Evolutionary conservation across 2,329 filamentous ascomycete species (phyloP).

Genomic region (Meredithiella fracta): DNA sequence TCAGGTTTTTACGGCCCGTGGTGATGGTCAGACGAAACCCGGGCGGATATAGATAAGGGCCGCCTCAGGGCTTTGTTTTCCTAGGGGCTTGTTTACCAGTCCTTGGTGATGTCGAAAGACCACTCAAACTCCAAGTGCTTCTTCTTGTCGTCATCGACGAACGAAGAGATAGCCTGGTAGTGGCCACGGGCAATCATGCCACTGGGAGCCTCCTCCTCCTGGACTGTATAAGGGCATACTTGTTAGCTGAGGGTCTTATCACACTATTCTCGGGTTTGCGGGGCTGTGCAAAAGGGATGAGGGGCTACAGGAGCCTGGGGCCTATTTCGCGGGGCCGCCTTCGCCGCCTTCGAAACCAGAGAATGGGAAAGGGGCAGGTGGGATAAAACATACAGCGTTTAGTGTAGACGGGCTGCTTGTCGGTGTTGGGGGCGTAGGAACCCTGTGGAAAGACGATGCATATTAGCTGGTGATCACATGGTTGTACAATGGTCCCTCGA

Average conservation of each 20-base stretch:
- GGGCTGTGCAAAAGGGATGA: background rate
- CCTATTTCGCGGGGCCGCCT: background rate
- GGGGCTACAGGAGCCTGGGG: background rate
- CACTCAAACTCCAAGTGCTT: constrained; percentile 85
- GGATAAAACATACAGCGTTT: constrained; percentile 65
- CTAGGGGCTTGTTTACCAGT: constrained; percentile 47
- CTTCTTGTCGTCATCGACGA: constrained; percentile 89
- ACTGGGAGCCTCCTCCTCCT: constrained; percentile 77
- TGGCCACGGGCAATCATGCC: constrained; percentile 81
- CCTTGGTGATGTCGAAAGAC: constrained; percentile 92
- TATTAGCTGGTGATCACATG: background rate
- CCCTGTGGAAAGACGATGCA: constrained; percentile 37
- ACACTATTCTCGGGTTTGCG: background rate
- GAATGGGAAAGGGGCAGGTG: background rate
- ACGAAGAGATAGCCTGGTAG: constrained; percentile 79
- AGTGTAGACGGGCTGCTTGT: constrained; percentile 66
- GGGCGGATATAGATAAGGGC: too few relatives aligned
- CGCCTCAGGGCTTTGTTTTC: too few relatives aligned
- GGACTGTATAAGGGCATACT: constrained; percentile 38
- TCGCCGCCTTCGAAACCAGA: background rate
- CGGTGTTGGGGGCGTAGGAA: constrained; percentile 84
- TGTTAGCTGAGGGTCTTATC: background rate
- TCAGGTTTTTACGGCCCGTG: too few relatives aligned
- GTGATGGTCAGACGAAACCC: too few relatives aligned
- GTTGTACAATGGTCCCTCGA: background rate